These are phyloP conservation scores for Hyaloscypha variabilis DNA, from an alignment of 495 filamentous ascomycete genomes.

Conservation along the genomic window DNA sequence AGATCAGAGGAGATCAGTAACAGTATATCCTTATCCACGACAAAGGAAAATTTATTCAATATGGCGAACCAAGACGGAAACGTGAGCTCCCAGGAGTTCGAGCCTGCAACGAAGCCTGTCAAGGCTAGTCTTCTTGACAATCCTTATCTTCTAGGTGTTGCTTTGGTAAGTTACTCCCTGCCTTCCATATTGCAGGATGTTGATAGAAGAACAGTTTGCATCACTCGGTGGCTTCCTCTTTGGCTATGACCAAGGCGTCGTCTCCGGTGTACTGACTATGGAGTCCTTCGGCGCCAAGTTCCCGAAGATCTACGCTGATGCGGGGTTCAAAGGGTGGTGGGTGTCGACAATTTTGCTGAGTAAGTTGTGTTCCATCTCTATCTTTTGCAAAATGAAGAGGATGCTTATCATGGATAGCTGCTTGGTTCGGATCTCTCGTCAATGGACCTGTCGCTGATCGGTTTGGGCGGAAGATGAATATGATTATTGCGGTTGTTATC, in stretches of 20 bases:
- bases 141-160: background rate
- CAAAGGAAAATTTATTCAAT: background rate
- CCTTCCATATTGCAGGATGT: background rate
- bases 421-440: slow-evolving; percentile 33
- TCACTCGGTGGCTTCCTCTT: slow-evolving; percentile 54
- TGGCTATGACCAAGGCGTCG: slow-evolving; percentile 57
- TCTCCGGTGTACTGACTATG: slow-evolving; percentile 51
- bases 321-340: slow-evolving; percentile 34
- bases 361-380: background rate
- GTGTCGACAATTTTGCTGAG: slow-evolving; percentile 22
- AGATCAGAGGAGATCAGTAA: background rate
- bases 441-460: slow-evolving; percentile 36
- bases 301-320: slow-evolving; percentile 24
- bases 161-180: background rate
- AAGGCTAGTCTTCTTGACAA: background rate
- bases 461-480: slow-evolving; percentile 29
- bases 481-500: slow-evolving; percentile 33
- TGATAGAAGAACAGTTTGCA: slow-evolving; percentile 38
- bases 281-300: slow-evolving; percentile 38
- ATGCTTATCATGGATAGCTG: slow-evolving; percentile 1
- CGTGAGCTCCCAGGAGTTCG: background rate
- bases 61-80: background rate
- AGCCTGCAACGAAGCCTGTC: background rate
- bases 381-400: background rate
- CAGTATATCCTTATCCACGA: too few species aligned